A percentile compares a stretch with the other conserved stretches of the same genome.
phyloP scores from a whole-genome alignment of 805 yeast genomes.

The Cyberlindnera mycetangii region DNA sequence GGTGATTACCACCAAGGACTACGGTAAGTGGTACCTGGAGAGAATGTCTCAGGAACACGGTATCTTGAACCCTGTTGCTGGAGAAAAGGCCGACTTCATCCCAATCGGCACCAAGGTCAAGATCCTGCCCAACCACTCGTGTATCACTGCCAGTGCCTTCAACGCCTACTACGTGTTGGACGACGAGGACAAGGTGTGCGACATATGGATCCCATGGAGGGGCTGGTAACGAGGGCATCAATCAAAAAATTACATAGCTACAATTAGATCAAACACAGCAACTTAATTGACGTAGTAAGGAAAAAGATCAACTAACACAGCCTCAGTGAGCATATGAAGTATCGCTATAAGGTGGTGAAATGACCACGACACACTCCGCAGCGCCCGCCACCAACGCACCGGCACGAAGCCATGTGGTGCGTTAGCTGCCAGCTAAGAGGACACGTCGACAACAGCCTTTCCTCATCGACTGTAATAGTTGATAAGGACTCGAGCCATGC shows the following conservation, averaged over 20 bases:
- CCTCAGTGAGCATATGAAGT: conserved; percentile 33
- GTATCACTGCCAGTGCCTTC: conserved; percentile 65
- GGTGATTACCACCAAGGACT: conserved; percentile 38
- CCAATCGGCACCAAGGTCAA: conserved; percentile 54
- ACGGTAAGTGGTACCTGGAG: conserved; percentile 60
- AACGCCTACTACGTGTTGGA: conserved; percentile 52
- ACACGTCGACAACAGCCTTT: conserved; percentile 34
- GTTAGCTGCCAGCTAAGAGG: conserved; percentile 35
- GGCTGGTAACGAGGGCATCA: conserved; percentile 37
- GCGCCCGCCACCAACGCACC: conserved; percentile 35
- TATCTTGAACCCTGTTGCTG: conserved; percentile 46
- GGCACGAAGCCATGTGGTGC: conserved; percentile 16
- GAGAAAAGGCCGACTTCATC: conserved; percentile 32
- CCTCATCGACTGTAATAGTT: conserved; percentile 60
- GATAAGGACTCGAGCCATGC: conserved; percentile 34
- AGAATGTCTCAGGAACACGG: conserved; percentile 82
- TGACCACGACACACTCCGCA: conserved; percentile 54
- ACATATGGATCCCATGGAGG: conserved; percentile 64
- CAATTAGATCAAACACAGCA: not conserved
- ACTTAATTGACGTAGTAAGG: not conserved
- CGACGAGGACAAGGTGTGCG: conserved; percentile 46
- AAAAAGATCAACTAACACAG: conserved; percentile 23
- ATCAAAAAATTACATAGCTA: too few species aligned
- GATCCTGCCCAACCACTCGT: conserved; percentile 67
- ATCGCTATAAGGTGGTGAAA: conserved; percentile 48